Evolutionary conservation across 805 yeast species (phyloP).

Genomic region (Starmera caribaea): DNA sequence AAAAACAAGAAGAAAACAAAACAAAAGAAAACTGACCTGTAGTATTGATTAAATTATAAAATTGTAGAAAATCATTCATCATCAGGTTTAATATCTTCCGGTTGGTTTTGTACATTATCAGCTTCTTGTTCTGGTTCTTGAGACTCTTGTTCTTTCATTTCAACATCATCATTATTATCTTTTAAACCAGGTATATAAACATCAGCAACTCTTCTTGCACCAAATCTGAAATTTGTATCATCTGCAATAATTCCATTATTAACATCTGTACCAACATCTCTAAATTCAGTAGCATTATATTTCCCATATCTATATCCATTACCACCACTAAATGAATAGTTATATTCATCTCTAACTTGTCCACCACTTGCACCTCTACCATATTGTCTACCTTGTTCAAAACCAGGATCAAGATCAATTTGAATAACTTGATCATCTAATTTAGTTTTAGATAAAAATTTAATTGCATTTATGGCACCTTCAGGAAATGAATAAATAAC

Average conservation of each 20-base stretch:
- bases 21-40: too few species aligned
- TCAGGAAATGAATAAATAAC: constrained; percentile 62
- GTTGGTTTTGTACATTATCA: not conserved
- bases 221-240: constrained; percentile 17
- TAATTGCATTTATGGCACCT: constrained; percentile 75
- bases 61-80: not conserved
- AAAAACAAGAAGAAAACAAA: too few species aligned
- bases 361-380: constrained; percentile 94
- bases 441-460: constrained; percentile 71
- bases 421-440: constrained; percentile 75
- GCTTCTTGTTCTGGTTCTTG: constrained; percentile 5
- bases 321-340: constrained; percentile 39
- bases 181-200: constrained; percentile 12
- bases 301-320: constrained; percentile 24
- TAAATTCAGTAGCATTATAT: constrained; percentile 19
- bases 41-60: not conserved
- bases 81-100: not conserved
- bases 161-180: constrained; percentile 4
- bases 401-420: constrained; percentile 94
- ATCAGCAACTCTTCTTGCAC: constrained; percentile 19
- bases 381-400: constrained; percentile 89
- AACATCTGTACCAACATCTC: constrained; percentile 7
- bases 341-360: constrained; percentile 67
- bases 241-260: not conserved
- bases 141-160: constrained; percentile 8